Percentiles rank a stretch among this genome's conserved stretches.
phyloP scores from a whole-genome alignment of 257 asterid genomes.

The Ocimum tenuiflorum region DNA sequence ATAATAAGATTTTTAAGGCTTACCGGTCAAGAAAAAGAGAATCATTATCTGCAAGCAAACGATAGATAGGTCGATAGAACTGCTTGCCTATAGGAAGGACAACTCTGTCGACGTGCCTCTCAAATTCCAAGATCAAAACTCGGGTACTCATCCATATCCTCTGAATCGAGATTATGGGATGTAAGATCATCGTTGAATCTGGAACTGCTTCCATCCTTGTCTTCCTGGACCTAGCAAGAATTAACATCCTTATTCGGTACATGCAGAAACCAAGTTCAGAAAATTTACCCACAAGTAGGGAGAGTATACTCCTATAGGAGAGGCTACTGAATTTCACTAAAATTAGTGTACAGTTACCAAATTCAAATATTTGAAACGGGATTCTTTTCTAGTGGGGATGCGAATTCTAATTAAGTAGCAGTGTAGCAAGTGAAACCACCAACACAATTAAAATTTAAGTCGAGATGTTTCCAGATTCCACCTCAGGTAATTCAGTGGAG shows the following conservation, averaged over 20 bases:
- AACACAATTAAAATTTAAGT: neutral
- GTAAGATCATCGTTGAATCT: slow-evolving; percentile 10
- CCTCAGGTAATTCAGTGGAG: slow-evolving; percentile 28
- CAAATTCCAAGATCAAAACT: slow-evolving; percentile 85
- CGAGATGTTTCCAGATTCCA: slow-evolving; percentile 22
- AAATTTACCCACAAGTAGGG: neutral
- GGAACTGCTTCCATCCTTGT: slow-evolving; percentile 20
- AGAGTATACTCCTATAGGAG: neutral
- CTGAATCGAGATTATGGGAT: slow-evolving; percentile 11
- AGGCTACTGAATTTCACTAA: slow-evolving; percentile 10
- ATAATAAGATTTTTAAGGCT: too few relatives aligned
- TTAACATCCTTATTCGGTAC: slow-evolving; percentile 9
- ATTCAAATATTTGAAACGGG: neutral
- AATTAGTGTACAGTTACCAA: neutral
- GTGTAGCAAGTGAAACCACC: neutral
- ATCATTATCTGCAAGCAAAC: too few relatives aligned
- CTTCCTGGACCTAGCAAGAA: slow-evolving; percentile 30
- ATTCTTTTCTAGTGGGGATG: too few relatives aligned
- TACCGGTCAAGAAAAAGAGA: too few relatives aligned
- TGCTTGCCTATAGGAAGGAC: neutral
- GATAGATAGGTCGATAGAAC: too few relatives aligned
- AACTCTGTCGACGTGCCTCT: too few relatives aligned
- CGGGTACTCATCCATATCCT: slow-evolving; percentile 39
- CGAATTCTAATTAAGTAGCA: too few relatives aligned
- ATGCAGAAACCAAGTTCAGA: neutral